A percentile compares a stretch with the other conserved stretches of the same genome.
Evolutionary conservation across 306 rosid genomes (phyloP).

Genomic region (Rosa multiflora): DNA sequence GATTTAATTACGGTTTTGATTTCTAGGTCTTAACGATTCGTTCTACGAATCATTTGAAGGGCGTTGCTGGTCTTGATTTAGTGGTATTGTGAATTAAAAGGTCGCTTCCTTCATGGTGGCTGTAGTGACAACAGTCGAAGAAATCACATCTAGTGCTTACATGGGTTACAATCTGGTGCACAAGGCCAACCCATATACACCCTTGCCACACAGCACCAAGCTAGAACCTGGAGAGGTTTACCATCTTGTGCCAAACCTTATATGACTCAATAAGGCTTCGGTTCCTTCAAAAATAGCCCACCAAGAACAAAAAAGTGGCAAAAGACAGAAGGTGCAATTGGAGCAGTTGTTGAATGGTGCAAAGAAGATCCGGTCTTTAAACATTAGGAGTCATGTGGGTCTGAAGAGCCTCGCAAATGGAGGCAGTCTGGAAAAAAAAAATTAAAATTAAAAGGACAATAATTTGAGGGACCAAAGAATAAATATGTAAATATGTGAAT

Average conservation of each 20-base stretch:
- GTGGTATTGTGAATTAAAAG: too few relatives aligned
- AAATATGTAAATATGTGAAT: too few relatives aligned
- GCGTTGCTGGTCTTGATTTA: too few relatives aligned
- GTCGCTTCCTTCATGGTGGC: too few relatives aligned
- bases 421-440: constrained; percentile 27
- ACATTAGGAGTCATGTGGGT: background rate
- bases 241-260: constrained; percentile 33
- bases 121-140: constrained; percentile 8
- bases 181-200: constrained; percentile 3
- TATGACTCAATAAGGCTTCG: constrained; percentile 26
- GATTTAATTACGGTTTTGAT: too few relatives aligned
- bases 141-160: constrained; percentile 27
- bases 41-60: too few relatives aligned
- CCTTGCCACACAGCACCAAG: constrained; percentile 23
- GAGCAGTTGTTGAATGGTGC: constrained; percentile 46
- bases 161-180: constrained; percentile 18
- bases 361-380: constrained; percentile 25
- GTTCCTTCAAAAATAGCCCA: constrained; percentile 22
- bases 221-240: constrained; percentile 41
- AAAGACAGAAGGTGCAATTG: constrained; percentile 43
- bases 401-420: constrained; percentile 45
- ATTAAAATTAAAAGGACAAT: too few relatives aligned
- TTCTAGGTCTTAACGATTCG: too few relatives aligned
- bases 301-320: constrained; percentile 28
- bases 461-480: too few relatives aligned